These are phyloP conservation scores for Juglanconis juglandina DNA, from an alignment of 2,329 filamentous ascomycete species.

Conservation along the genomic window DNA sequence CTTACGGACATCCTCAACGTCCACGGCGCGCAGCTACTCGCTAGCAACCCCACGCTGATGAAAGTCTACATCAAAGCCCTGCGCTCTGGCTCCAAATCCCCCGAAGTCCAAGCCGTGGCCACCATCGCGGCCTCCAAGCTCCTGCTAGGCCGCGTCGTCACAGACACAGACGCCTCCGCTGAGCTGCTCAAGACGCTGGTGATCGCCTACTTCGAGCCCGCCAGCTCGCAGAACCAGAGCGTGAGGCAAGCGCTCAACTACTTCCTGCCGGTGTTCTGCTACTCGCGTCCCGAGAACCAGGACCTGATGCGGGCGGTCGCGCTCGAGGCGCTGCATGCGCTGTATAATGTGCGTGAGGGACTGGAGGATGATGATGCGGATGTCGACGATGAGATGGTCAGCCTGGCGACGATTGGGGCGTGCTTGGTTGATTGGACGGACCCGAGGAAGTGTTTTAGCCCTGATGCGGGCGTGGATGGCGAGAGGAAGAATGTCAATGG, in stretches of 20 bases:
- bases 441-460: constrained; percentile 70
- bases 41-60: constrained; percentile 64
- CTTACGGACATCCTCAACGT: constrained; percentile 90
- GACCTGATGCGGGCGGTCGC: constrained; percentile 73
- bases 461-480: constrained; percentile 47
- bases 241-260: constrained; percentile 86
- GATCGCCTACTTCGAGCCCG: constrained; percentile 84
- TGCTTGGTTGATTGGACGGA: constrained; percentile 95
- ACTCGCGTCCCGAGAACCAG: constrained; percentile 78
- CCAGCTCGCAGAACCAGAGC: constrained; percentile 73
- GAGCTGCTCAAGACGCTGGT: constrained; percentile 83
- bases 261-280: constrained; percentile 92
- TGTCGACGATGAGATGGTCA: constrained; percentile 73
- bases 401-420: constrained; percentile 71
- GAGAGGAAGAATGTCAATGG: constrained; percentile 66
- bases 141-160: constrained; percentile 75
- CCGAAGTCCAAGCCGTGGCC: constrained; percentile 76
- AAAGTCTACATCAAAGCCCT: constrained; percentile 85
- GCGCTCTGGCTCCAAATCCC: constrained; percentile 64
- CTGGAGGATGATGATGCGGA: constrained; percentile 73
- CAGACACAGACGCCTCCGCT: constrained; percentile 61
- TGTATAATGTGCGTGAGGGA: constrained; percentile 69
- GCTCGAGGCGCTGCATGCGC: constrained; percentile 69
- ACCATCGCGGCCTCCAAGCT: constrained; percentile 82
- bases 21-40: constrained; percentile 75